Base-by-base conservation (phyloP, 1,284 basidiomycete species). In the Prillingera fragicola region DNA sequence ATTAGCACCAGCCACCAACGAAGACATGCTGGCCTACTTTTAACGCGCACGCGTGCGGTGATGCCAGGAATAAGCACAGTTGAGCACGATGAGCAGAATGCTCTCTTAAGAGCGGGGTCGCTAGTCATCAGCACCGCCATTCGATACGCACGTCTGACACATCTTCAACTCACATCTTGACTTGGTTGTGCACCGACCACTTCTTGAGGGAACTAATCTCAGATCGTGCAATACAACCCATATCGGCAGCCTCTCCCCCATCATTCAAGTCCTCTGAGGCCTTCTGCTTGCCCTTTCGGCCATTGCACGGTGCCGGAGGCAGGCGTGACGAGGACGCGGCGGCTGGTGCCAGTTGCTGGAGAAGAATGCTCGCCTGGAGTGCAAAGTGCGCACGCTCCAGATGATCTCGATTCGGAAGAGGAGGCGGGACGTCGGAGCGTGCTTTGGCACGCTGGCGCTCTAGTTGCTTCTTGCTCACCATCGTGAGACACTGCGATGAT, bases 361-460 rank as follows among this genome's bases (percentile, higher is more conserved):
- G 51, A 38, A 59, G 60, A 23, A 63, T 43, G 21, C 59, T 56
- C 22, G 66, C 62, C 49, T 70, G 67, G 34, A 62, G 45, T 8
- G 64, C 56, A 47, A 55, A 70, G 40, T 68, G 63, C 18, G 63
- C 45, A 24, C 67, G 60, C 37, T 70, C 65, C 31, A 62, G 60
- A 15, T 66, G 55, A 41, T 70, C 67, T 41, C 55, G 52, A 43
- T 62, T 57, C 12, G 48, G 45, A 8, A 65, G 41, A 5, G 58
- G 43, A 3, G 66, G 63, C 9, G 45, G 44, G n/a, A 19, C 44
- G 27, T n/a, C n/a, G n/a, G n/a, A n/a, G n/a, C n/a, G n/a, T n/a
- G n/a, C n/a, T n/a, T n/a, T n/a, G n/a, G n/a, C n/a, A n/a, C n/a
- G n/a, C n/a, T n/a, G n/a, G n/a, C n/a, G n/a, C n/a, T n/a, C n/a